phyloP scores from a whole-genome alignment of 805 yeast species.

The Saccharomycopsis sp. region DNA sequence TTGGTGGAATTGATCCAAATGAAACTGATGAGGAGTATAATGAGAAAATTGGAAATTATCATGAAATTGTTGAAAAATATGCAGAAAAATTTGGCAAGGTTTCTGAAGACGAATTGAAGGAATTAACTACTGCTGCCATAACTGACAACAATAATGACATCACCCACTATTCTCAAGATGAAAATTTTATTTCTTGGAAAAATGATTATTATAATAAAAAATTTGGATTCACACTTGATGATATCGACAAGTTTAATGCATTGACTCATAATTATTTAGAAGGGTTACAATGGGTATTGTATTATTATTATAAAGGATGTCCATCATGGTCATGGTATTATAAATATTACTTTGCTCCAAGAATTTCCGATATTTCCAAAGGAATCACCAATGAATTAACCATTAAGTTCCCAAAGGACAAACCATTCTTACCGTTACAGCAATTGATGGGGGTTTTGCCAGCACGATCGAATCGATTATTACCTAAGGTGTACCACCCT shows the following conservation, averaged over 20 bases:
- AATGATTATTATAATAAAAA: slow-evolving; percentile 79
- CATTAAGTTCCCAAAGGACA: slow-evolving; percentile 58
- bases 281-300: slow-evolving; percentile 95
- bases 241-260: slow-evolving; percentile 51
- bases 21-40: slow-evolving; percentile 62
- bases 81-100: slow-evolving; percentile 50
- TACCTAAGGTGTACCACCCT: slow-evolving; percentile 71
- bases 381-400: slow-evolving; percentile 55
- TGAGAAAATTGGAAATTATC: slow-evolving; percentile 43
- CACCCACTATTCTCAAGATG: slow-evolving; percentile 57
- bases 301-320: slow-evolving; percentile 83
- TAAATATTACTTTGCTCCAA: slow-evolving; percentile 86
- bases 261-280: slow-evolving; percentile 78
- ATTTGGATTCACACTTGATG: slow-evolving; percentile 58
- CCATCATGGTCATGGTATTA: slow-evolving; percentile 97
- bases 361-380: slow-evolving; percentile 75
- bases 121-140: slow-evolving; percentile 32
- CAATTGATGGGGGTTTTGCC: slow-evolving; percentile 98
- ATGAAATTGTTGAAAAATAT: slow-evolving; percentile 53
- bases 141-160: slow-evolving; percentile 25
- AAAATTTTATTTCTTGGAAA: slow-evolving; percentile 77
- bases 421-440: slow-evolving; percentile 87
- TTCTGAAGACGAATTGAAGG: slow-evolving; percentile 45
- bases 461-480: slow-evolving; percentile 73
- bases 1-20: slow-evolving; percentile 65